Percentiles rank a stretch among this genome's conserved stretches.
Evolutionary conservation across 106 monocot species (phyloP).

Genomic region (Dioscorea alata): DNA sequence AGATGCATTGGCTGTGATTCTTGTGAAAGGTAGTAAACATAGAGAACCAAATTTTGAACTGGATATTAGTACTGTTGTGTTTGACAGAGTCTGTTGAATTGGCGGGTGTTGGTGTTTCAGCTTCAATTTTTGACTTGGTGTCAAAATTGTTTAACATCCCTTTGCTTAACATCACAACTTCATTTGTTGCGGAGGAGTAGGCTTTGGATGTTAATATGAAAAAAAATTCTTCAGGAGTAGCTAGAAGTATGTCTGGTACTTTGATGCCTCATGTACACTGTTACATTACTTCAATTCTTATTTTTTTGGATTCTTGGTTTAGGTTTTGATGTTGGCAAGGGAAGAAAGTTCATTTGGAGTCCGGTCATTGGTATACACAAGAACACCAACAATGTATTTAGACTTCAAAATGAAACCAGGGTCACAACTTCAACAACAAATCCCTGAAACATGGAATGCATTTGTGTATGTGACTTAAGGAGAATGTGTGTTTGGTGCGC

Average conservation of each 20-base stretch:
- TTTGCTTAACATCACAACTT: constrained; percentile 90
- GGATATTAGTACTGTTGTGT: not conserved
- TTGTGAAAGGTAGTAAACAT: not conserved
- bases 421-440: constrained; percentile 36
- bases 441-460: constrained; percentile 54
- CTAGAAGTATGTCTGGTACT: not conserved
- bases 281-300: not conserved
- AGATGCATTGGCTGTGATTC: not conserved
- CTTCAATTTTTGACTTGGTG: constrained; percentile 85
- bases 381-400: constrained; percentile 76
- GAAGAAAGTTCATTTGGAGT: constrained; percentile 33
- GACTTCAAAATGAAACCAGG: constrained; percentile 60
- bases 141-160: constrained; percentile 92
- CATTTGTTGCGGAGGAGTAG: constrained; percentile 95
- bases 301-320: not conserved
- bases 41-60: not conserved
- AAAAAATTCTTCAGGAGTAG: not conserved
- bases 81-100: constrained; percentile 71
- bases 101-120: constrained; percentile 86
- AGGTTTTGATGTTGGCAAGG: not conserved
- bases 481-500: constrained; percentile 58
- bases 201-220: constrained; percentile 19
- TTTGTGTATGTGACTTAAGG: constrained; percentile 72
- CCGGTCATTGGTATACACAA: constrained; percentile 57
- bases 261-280: not conserved